These are phyloP conservation scores for sorghum (Sorghum bicolor) DNA, from an alignment of 176 grass and related monocot genomes.

Conservation along the genomic window Sorghum_bicolor_NCBIv3 NC_012872.2:19468501-19469000, in stretches of 20 bases:
- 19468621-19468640: not conserved
- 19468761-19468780: not conserved
- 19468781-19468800: not conserved
- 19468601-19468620: not conserved
- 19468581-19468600: not conserved
- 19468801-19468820: not conserved
- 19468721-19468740: not conserved
- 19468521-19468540: not conserved
- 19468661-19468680: not conserved
- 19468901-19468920: constrained; percentile 72
- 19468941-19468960: constrained; percentile 88
- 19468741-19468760: not conserved
- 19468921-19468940: constrained; percentile 81
- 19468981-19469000: not conserved
- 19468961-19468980: constrained; percentile 56
- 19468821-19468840: constrained; percentile 1
- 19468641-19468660: not conserved
- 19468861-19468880: constrained; percentile 58
- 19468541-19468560: not conserved
- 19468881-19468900: constrained; percentile 62
- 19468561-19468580: not conserved
- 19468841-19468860: constrained; percentile 59
- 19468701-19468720: not conserved
- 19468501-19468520: not conserved
- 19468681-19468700: not conserved